A percentile compares a stretch with the other conserved stretches of the same genome.
These are phyloP conservation scores for Volvariella volvacea DNA, from an alignment of 1,284 basidiomycete species.

Conservation along the genomic window DNA sequence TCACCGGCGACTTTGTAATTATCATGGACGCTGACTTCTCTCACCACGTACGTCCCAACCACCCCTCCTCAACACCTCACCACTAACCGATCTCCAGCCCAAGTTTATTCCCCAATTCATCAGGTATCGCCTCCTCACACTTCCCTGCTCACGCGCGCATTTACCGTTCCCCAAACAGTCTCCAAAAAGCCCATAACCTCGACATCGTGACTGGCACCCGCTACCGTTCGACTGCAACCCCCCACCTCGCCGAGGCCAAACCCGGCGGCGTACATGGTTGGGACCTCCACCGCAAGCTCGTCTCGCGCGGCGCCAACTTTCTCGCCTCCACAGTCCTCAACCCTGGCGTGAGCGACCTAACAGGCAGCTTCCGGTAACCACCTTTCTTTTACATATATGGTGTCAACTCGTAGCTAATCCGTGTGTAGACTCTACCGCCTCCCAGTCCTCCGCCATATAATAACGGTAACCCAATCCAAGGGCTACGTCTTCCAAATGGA, in stretches of 20 bases:
- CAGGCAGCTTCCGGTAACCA: constrained; percentile 77
- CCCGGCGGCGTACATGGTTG: constrained; percentile 86
- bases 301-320: constrained; percentile 83
- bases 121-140: constrained; percentile 35
- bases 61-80: neutral
- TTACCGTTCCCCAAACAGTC: constrained; percentile 27
- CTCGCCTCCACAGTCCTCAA: constrained; percentile 76
- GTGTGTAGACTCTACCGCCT: constrained; percentile 66
- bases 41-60: constrained; percentile 65
- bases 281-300: constrained; percentile 84
- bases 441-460: constrained; percentile 74
- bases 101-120: constrained; percentile 90
- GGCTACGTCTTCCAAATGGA: constrained; percentile 98
- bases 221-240: constrained; percentile 59
- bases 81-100: constrained; percentile 42
- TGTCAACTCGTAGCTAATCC: constrained; percentile 3
- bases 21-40: constrained; percentile 98
- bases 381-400: neutral
- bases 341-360: constrained; percentile 83
- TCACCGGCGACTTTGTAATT: constrained; percentile 89
- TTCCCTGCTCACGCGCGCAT: neutral
- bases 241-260: constrained; percentile 38
- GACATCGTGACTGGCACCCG: constrained; percentile 92
- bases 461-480: constrained; percentile 75
- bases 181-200: constrained; percentile 75